Base-by-base conservation (phyloP, 2,329 filamentous ascomycete species). In the Phoma sp. region DNA sequence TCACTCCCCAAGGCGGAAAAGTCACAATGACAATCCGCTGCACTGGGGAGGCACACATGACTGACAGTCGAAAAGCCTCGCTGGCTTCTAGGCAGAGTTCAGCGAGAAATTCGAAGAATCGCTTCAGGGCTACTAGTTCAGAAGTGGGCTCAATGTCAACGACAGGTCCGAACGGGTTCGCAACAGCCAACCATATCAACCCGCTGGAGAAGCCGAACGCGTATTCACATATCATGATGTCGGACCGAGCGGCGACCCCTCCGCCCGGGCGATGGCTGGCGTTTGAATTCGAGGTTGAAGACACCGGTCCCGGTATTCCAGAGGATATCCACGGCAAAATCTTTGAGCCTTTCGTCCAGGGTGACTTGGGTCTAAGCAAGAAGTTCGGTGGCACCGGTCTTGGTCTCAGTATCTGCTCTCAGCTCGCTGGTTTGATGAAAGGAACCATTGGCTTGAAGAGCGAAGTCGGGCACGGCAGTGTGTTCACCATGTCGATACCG, bases 301-400 rank as follows among this genome's bases (percentile, higher is more conserved):
- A 97, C 63, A 94, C 88, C 0, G 93, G 93, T 0, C 92, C 92
- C 0, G 93, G 93, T 25, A 96, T 96, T 51, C 86, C 91, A 0
- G 84, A 87, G 6, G 79, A 88, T 60, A 85, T 96, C 74, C 91
- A 92, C 64, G 81, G 90, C 52, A 88, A 88, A 63, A 91, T 97
- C 9, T 97, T 97, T 71, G 93, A 96, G 73, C 93, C 93, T 0
- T 97, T 97, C 69, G 90, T 96, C 0, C 93, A 97, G 74, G 93
- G 90, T n/a, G 92, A 96, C 70, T 78, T 95, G 1, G 90, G 92
- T 0, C 78, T 97, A 15, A 96, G 90, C 78, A 96, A 92, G 74
- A 95, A 95, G 69, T 96, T 88, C 70, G 92, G 92, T 17, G 93
- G 93, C 15, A 96, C 93, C 1, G 93, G 93, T 4, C 79, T 96